Evolutionary conservation across 768 basidiomycete species (phyloP).

Genomic region (Pleurotus giganteus): DNA sequence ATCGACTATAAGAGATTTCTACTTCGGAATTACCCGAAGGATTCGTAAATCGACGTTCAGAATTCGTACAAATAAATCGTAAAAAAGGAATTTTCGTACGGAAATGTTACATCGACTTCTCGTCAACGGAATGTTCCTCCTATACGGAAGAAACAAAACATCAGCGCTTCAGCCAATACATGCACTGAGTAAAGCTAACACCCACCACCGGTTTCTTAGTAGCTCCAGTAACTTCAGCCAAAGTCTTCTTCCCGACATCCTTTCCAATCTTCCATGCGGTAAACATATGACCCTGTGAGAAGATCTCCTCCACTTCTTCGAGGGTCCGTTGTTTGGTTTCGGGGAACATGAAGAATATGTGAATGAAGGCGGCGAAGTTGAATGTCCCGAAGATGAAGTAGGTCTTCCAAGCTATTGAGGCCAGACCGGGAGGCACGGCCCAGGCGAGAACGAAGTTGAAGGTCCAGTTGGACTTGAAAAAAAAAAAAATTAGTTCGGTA

Average conservation of each 20-base stretch:
- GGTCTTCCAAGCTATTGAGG: constrained; percentile 67
- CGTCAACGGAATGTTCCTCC: too few species aligned
- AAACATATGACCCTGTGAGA: constrained; percentile 65
- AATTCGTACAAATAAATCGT: too few species aligned
- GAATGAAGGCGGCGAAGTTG: constrained; percentile 70
- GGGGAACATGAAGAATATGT: constrained; percentile 78
- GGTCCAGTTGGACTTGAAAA: constrained; percentile 44
- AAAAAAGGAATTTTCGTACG: too few species aligned
- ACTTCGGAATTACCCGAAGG: too few species aligned
- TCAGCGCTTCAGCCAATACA: too few species aligned
- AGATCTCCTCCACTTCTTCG: constrained; percentile 80
- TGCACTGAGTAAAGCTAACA: too few species aligned
- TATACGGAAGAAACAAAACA: too few species aligned
- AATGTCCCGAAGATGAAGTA: constrained; percentile 80
- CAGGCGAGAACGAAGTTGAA: constrained; percentile 77
- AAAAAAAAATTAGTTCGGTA: too few species aligned
- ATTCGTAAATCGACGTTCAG: too few species aligned
- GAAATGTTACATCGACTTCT: too few species aligned
- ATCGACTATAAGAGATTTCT: too few species aligned
- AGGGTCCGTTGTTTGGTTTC: constrained; percentile 72
- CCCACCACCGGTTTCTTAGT: too few species aligned
- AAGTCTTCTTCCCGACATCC: constrained; percentile 60
- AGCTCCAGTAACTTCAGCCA: constrained; percentile 54
- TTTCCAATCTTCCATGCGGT: constrained; percentile 68
- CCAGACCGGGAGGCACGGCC: constrained; percentile 70